Percentiles rank a stretch among this genome's conserved stretches.
Evolutionary conservation across 345 rosid genomes (phyloP).

Genomic region (Durio zibethinus): DNA sequence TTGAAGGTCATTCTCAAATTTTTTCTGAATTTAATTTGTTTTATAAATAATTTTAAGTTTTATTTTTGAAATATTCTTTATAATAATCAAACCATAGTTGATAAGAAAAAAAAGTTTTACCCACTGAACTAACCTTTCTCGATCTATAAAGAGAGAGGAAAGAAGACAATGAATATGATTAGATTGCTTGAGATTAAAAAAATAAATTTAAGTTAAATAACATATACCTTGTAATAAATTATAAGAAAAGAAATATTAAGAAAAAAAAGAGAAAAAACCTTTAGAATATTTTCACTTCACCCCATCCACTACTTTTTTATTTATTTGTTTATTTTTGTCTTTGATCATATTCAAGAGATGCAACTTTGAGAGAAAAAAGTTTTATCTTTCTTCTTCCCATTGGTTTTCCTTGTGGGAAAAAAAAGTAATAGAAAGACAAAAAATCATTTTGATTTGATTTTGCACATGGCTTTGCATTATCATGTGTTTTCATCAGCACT

Average conservation of each 20-base stretch:
- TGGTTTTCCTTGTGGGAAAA: neutral
- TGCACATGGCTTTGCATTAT: neutral
- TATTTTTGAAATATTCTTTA: too few relatives aligned
- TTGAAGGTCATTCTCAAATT: too few relatives aligned
- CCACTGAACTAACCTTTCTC: too few relatives aligned
- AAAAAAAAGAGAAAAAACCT: neutral
- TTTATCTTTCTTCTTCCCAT: neutral
- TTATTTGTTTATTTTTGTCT: neutral
- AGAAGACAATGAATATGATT: too few relatives aligned
- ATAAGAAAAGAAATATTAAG: neutral
- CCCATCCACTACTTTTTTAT: constrained; percentile 13
- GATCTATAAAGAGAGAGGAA: too few relatives aligned
- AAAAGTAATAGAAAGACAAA: neutral
- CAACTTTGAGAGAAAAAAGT: neutral
- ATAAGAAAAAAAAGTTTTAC: too few relatives aligned
- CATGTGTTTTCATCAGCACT: neutral
- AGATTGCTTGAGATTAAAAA: neutral
- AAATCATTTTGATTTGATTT: constrained; percentile 13
- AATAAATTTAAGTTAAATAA: neutral
- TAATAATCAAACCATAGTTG: too few relatives aligned
- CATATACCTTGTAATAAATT: neutral
- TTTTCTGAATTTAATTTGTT: too few relatives aligned
- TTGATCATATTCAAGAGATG: neutral
- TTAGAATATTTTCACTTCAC: neutral
- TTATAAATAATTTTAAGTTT: too few relatives aligned